Evolutionary conservation across 106 monocot species (phyloP), one percentile per base, ranked within the genome.

Genomic region (Iris macrosiphon): DNA sequence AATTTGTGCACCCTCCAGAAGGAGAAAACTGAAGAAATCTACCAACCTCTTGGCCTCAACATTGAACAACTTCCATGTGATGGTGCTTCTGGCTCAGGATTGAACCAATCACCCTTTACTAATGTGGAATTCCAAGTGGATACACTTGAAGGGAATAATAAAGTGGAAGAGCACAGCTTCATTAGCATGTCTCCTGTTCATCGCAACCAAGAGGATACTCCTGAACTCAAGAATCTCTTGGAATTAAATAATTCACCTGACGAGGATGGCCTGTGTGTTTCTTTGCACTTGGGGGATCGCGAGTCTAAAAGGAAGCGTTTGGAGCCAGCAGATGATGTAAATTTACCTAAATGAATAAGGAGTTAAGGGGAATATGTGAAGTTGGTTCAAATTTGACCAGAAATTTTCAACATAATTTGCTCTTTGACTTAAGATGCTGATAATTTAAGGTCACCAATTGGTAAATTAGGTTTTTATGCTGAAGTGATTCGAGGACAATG

Each of bases 91-190:
- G 54, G 46, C 13, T 66, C 71, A n/a, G 61, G 49, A 31, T 26
- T 42, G 9, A 74, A 56, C 59, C n/a, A 42, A 25, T 6, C 10
- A 35, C 12, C 63, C 55, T 25, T 14, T 48, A 25, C 49, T 37
- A n/a, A 35, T 55, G 25, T 43, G 31, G 80, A 73, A 17, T 77
- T 70, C 41, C 80, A 76, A 29, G 66, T 82, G 17, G 87, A 75
- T 31, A 58, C 70, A 2, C 49, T 57, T 15, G 64, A 64, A 1
- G 72, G 50, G 31, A 74, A 72, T 52, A n/a, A 55, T 3, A 55
- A 55, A 55, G 71, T 85, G 41, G 95, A 89, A 68, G 85, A 95
- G 63, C 82, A 67, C 28, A 85, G 79, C 49, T 95, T 95, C 68
- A 85, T 95, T 29, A 64, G 62, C 23, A 63, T 64, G 63, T 83